phyloP scores from a whole-genome alignment of 148 eudicot species.

The Linanthus parryae region DNA sequence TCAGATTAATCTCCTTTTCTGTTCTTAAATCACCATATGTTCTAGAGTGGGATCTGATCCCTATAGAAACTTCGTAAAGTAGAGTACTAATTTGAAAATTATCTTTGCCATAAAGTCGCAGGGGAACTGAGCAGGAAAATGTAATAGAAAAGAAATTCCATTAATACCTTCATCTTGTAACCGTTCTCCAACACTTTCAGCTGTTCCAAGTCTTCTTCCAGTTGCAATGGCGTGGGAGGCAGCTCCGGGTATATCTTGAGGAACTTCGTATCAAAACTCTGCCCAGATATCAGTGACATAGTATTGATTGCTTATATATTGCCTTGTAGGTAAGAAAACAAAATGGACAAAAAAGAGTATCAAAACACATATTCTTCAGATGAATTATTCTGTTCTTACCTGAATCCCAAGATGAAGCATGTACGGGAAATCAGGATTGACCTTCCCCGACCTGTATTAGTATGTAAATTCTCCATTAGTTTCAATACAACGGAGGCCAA shows the following conservation, averaged over 20 bases:
- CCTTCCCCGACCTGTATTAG: slow-evolving; percentile 70
- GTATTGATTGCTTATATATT: not conserved
- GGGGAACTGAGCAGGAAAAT: no score
- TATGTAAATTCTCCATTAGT: slow-evolving; percentile 3
- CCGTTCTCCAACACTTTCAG: slow-evolving; percentile 96
- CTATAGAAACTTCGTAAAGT: no score
- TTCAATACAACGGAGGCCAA: not conserved
- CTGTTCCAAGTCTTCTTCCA: slow-evolving; percentile 97
- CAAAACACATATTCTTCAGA: not conserved
- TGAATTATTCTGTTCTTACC: slow-evolving; percentile 28
- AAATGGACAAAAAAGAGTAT: not conserved
- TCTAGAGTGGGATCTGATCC: no score
- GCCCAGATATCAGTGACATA: slow-evolving; percentile 7
- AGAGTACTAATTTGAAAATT: no score
- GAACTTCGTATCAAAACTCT: slow-evolving; percentile 84
- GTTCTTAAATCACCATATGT: no score
- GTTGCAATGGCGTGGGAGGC: slow-evolving; percentile 76
- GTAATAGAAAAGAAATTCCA: not conserved
- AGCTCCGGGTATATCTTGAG: slow-evolving; percentile 68
- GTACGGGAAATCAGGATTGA: slow-evolving; percentile 74
- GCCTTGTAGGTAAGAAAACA: not conserved
- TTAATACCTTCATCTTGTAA: slow-evolving; percentile 76
- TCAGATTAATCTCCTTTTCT: no score
- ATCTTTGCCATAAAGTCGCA: no score
- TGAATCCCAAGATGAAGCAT: slow-evolving; percentile 94